Evolutionary conservation across 2,329 filamentous ascomycete genomes (phyloP), one percentile per base, ranked within the genome.

Genomic region (Sclerotinia spermophila): DNA sequence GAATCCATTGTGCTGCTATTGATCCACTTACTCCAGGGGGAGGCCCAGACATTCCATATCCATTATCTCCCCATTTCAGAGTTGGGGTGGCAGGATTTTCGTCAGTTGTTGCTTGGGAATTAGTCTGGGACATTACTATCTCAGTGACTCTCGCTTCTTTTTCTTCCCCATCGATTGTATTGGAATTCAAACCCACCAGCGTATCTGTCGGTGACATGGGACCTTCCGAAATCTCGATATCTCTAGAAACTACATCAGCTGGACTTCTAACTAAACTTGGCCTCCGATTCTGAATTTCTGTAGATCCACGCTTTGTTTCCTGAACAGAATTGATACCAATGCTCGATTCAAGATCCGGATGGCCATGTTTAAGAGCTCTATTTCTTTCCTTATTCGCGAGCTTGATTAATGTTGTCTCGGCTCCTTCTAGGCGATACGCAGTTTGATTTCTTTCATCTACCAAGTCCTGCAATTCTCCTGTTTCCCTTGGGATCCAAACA

Each of bases 381-480:
- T 84, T 78, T 55, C 86, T 85, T 45, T 84, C 84, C 67, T 81
- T 83, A 74, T 88, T 89, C 11, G 86, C 87, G 45, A 84, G 82
- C 61, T 84, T 84, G 75, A 90, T 87, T 15, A 91, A 81, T 72
- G 86, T 83, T n/a, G 87, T 87, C 79, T 91, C 89, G 5, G 89
- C 89, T 17, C 77, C 84, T 77, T 92, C 89, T 2, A 92, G 82
- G 76, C 89, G 87, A 80, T 87, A 83, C 2, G 88, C 86, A 7
- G 84, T 84, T 72, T 84, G 82, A 73, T 90, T 84, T 53, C 89
- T 83, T 56, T 89, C 84, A 33, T 86, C 83, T 24, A 90, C 88
- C 73, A 87, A 82, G 1, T 89, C 83, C 69, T 87, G 84, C 24
- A 92, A 80, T 61, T 89, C 84, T 56, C 85, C 83, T 8, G 84